A percentile compares a stretch with the other conserved stretches of the same genome.
Conservation (phyloP, 306 rosid genomes). For the Erythrophleum fordii region DNA sequence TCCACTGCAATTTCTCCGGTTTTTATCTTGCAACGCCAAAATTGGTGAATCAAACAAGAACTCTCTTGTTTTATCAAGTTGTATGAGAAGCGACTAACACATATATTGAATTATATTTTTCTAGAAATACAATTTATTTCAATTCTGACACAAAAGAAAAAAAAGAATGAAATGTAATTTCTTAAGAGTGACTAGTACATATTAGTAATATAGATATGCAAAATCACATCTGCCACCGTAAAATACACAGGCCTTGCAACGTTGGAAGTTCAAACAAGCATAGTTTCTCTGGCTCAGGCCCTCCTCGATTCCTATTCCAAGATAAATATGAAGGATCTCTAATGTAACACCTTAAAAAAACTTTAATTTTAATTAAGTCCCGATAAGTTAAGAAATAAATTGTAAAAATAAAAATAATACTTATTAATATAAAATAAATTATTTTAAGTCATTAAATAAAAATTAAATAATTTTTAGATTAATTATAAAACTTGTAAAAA, state of each 20-base stretch:
- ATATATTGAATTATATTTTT: constrained; percentile 14
- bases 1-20: not conserved
- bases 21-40: not conserved
- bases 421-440: too few species aligned
- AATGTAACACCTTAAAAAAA: too few species aligned
- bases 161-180: constrained; percentile 12
- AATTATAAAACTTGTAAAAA: too few species aligned
- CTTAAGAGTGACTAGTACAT: constrained; percentile 14
- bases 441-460: too few species aligned
- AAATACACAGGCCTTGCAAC: constrained; percentile 6
- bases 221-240: constrained; percentile 34
- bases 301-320: constrained; percentile 83
- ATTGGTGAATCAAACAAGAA: not conserved
- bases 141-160: not conserved
- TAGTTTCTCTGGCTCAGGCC: constrained; percentile 54
- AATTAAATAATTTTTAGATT: too few species aligned
- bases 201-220: constrained; percentile 41
- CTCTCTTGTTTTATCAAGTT: constrained; percentile 1
- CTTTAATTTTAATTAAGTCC: too few species aligned
- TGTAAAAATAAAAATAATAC: too few species aligned
- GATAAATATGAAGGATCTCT: constrained; percentile 89
- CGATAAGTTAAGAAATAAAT: too few species aligned
- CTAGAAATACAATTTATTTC: constrained; percentile 40
- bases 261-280: constrained; percentile 18
- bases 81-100: not conserved